Evolutionary conservation across 768 basidiomycete species (phyloP).

Genomic region (Candolleomyces eurysporus): DNA sequence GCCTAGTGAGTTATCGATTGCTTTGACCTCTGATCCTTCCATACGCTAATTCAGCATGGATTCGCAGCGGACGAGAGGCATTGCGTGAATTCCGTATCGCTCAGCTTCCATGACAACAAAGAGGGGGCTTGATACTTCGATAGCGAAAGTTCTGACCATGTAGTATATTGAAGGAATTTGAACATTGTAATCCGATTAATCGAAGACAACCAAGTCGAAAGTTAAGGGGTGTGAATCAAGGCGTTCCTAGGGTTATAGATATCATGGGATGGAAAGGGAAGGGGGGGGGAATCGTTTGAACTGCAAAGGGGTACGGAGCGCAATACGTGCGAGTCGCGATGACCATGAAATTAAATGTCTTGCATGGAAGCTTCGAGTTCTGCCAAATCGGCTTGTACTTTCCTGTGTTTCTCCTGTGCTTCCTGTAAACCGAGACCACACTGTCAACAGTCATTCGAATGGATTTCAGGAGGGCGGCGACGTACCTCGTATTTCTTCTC

Average conservation of each 20-base stretch:
- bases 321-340: not conserved
- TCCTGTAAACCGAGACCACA: conserved; percentile 49
- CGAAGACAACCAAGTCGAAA: too few species aligned
- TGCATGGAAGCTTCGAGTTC: conserved; percentile 80
- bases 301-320: too few species aligned
- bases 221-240: too few species aligned
- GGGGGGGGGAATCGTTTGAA: too few species aligned
- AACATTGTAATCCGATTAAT: too few species aligned
- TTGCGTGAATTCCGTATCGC: conserved; percentile 86
- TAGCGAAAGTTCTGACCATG: too few species aligned
- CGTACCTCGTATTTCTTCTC: conserved; percentile 94
- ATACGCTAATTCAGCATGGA: not conserved
- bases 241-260: too few species aligned
- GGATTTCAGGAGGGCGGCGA: conserved; percentile 6
- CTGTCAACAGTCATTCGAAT: not conserved
- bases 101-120: conserved; percentile 66
- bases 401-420: conserved; percentile 61
- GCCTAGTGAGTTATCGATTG: conserved; percentile 54
- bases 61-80: conserved; percentile 74
- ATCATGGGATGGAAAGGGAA: too few species aligned
- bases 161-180: too few species aligned
- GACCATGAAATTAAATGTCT: conserved; percentile 42
- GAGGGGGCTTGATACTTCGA: not conserved
- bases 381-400: conserved; percentile 78
- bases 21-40: not conserved